Evolutionary conservation across 371 early-diverging fungal species (phyloP).

Genomic region (Mucor plumbeus): DNA sequence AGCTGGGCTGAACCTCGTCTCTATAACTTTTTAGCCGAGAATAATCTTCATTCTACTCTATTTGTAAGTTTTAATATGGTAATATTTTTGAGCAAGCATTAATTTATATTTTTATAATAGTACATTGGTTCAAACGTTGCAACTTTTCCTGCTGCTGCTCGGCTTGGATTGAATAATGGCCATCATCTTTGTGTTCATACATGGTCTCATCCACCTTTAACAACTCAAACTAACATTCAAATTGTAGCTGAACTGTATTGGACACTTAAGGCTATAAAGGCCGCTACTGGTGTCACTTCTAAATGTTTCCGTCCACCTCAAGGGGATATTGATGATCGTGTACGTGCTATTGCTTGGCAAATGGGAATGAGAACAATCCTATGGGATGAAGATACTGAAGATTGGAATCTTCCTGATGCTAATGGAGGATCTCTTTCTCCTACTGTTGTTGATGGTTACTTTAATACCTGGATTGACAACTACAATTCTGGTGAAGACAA

Average conservation of each 20-base stretch:
- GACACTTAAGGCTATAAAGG: slow-evolving; percentile 56
- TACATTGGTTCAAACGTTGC: slow-evolving; percentile 54
- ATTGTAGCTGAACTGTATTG: slow-evolving; percentile 63
- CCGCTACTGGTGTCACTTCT: slow-evolving; percentile 59
- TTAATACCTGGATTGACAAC: slow-evolving; percentile 44
- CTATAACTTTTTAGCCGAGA: slow-evolving; percentile 44
- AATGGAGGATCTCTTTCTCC: slow-evolving; percentile 36
- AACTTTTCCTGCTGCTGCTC: slow-evolving; percentile 47
- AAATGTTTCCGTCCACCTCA: slow-evolving; percentile 61
- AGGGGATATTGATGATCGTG: slow-evolving; percentile 58
- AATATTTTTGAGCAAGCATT: background rate
- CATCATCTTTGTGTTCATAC: slow-evolving; percentile 56
- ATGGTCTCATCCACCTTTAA: slow-evolving; percentile 64
- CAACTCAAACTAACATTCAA: slow-evolving; percentile 53
- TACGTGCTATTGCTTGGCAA: slow-evolving; percentile 56
- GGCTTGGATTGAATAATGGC: slow-evolving; percentile 48
- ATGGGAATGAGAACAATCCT: slow-evolving; percentile 52
- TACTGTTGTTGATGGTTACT: slow-evolving; percentile 38
- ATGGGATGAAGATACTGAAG: slow-evolving; percentile 50
- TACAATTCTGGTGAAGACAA: slow-evolving; percentile 39
- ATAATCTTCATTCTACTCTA: slow-evolving; percentile 25
- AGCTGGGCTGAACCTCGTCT: slow-evolving; percentile 45
- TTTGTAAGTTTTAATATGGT: slow-evolving; percentile 26
- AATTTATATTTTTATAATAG: slow-evolving; percentile 19
- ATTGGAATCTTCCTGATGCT: slow-evolving; percentile 26